phyloP scores from a whole-genome alignment of 1,284 basidiomycete genomes.

The Sphaerobolus stellatus region DNA sequence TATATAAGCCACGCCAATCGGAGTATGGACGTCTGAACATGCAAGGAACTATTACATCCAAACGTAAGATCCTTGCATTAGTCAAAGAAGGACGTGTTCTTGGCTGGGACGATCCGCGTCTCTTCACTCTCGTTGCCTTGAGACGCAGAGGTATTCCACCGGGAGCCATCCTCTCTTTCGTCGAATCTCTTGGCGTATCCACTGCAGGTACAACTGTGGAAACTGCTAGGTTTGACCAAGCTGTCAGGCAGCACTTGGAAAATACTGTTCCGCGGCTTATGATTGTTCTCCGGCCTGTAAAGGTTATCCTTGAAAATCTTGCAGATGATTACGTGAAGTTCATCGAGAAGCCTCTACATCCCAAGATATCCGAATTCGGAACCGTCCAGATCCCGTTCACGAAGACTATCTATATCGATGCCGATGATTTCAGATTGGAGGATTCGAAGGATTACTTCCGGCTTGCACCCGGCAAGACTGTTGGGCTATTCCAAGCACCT shows the following conservation, averaged over 20 bases:
- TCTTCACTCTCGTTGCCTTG: slow-evolving; percentile 96
- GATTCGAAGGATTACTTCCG: slow-evolving; percentile 98
- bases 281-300: slow-evolving; percentile 91
- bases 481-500: slow-evolving; percentile 96
- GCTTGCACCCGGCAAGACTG: slow-evolving; percentile 94
- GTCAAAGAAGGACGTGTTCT: slow-evolving; percentile 84
- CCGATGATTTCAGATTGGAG: slow-evolving; percentile 89
- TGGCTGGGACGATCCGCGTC: slow-evolving; percentile 98
- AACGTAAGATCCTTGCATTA: slow-evolving; percentile 91
- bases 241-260: slow-evolving; percentile 89
- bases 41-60: slow-evolving; percentile 96
- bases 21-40: slow-evolving; percentile 95
- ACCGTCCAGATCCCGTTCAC: slow-evolving; percentile 85
- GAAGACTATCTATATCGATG: slow-evolving; percentile 89
- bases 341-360: slow-evolving; percentile 92
- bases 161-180: slow-evolving; percentile 91
- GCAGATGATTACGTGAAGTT: slow-evolving; percentile 82
- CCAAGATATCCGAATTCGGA: slow-evolving; percentile 90
- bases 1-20: slow-evolving; percentile 98
- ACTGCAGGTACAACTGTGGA: slow-evolving; percentile 85
- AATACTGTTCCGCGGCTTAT: slow-evolving; percentile 85
- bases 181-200: slow-evolving; percentile 91
- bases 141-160: slow-evolving; percentile 94
- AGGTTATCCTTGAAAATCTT: slow-evolving; percentile 89
- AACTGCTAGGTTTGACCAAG: slow-evolving; percentile 86